A percentile compares a stretch with the other conserved stretches of the same genome.
Conservation (phyloP, 169 alveolate genomes). For the Eimeria maxima region DNA sequence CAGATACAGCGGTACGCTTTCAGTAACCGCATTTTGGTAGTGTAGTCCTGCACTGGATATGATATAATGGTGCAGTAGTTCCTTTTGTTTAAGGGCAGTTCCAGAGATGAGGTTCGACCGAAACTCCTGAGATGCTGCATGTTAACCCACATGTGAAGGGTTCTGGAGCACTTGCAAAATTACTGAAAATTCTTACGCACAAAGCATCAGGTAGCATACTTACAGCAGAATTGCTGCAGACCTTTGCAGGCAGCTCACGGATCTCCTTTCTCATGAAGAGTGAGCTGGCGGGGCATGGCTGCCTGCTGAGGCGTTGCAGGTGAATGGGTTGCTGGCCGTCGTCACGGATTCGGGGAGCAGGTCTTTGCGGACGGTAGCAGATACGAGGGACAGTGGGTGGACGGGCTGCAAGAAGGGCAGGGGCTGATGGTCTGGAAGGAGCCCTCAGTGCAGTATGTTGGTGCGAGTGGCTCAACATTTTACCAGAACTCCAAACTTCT, state of each 20-base stretch:
- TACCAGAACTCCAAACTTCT: no score
- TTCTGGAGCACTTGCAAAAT: no score
- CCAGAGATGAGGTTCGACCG: not conserved
- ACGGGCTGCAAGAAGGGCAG: slow-evolving; percentile 71
- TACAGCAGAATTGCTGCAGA: not conserved
- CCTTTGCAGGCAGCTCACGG: not conserved
- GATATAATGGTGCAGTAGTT: not conserved
- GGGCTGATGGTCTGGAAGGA: slow-evolving; percentile 69
- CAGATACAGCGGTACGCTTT: slow-evolving; percentile 24
- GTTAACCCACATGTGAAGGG: no score
- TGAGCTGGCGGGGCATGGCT: not conserved
- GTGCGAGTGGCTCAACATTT: slow-evolving; percentile 29
- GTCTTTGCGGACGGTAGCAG: slow-evolving; percentile 63
- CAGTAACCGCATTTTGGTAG: not conserved
- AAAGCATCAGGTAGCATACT: no score
- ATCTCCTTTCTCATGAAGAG: not conserved
- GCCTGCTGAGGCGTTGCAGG: slow-evolving; percentile 3
- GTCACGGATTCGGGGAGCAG: slow-evolving; percentile 73
- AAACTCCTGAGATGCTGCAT: not conserved
- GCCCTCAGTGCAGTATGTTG: slow-evolving; percentile 65
- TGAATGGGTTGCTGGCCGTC: slow-evolving; percentile 27
- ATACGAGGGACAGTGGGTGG: slow-evolving; percentile 69
- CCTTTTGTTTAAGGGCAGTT: not conserved
- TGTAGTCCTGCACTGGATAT: not conserved
- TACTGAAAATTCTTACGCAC: no score